A percentile compares a stretch with the other conserved stretches of the same genome.
These are phyloP conservation scores for Clohesyomyces aquaticus DNA, from an alignment of 495 filamentous ascomycete species.

Conservation along the genomic window DNA sequence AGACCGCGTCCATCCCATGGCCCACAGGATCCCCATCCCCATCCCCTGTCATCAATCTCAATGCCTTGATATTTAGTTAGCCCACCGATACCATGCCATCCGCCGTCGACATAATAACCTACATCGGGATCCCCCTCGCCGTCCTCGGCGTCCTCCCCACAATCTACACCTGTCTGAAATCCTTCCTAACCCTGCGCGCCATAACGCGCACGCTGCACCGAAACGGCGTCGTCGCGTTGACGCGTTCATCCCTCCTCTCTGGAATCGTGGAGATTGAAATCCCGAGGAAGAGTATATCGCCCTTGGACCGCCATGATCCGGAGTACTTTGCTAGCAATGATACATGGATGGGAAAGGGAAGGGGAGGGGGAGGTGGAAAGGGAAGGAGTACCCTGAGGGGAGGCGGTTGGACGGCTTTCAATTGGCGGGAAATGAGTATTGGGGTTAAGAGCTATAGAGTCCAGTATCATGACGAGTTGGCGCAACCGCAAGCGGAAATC, in stretches of 20 bases:
- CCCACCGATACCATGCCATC: slow-evolving; percentile 29
- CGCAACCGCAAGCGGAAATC: slow-evolving; percentile 67
- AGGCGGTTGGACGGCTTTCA: slow-evolving; percentile 65
- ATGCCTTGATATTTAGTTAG: not conserved
- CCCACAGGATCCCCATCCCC: slow-evolving; percentile 6
- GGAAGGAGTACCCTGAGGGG: no score
- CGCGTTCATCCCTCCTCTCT: slow-evolving; percentile 64
- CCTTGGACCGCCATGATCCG: slow-evolving; percentile 57
- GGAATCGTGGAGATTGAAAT: slow-evolving; percentile 69
- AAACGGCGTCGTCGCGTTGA: slow-evolving; percentile 59
- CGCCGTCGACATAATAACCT: slow-evolving; percentile 53
- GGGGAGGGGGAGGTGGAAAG: no score
- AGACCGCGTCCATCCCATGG: no score
- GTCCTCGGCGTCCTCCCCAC: slow-evolving; percentile 71
- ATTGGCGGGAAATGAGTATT: slow-evolving; percentile 64
- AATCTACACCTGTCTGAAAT: slow-evolving; percentile 59
- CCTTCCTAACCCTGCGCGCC: slow-evolving; percentile 58
- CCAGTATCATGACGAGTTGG: slow-evolving; percentile 67
- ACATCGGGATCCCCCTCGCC: slow-evolving; percentile 66
- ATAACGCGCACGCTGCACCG: slow-evolving; percentile 60
- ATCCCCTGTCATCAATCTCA: not conserved
- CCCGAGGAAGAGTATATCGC: slow-evolving; percentile 64
- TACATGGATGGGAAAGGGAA: slow-evolving; percentile 51
- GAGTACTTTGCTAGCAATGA: slow-evolving; percentile 61
- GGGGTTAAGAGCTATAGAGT: slow-evolving; percentile 63